A percentile compares a stretch with the other conserved stretches of the same genome.
Evolutionary conservation across 305 asterid genomes (phyloP).

Genomic region (Coffea humblotiana): DNA sequence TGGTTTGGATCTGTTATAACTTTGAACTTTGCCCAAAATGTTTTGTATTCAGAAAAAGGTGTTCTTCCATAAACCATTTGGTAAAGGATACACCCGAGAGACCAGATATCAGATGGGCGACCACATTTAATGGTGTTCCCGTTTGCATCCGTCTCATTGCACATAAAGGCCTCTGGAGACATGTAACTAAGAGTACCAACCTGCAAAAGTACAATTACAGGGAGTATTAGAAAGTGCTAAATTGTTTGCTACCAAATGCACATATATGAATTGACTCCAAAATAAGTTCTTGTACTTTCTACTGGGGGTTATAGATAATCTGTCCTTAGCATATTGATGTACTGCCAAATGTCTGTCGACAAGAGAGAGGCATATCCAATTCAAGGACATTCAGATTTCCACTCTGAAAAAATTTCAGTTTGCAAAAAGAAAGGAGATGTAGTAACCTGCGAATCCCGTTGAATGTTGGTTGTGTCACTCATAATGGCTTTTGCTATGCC

Average conservation of each 20-base stretch:
- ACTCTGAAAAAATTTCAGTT: not conserved
- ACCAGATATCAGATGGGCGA: slow-evolving; percentile 96
- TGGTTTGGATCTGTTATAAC: slow-evolving; percentile 91
- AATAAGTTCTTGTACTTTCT: not conserved
- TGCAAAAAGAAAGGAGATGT: slow-evolving; percentile 11
- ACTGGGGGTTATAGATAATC: not conserved
- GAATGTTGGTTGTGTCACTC: slow-evolving; percentile 98
- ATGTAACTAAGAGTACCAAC: slow-evolving; percentile 97
- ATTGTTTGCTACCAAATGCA: not conserved
- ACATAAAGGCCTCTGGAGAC: slow-evolving; percentile 99
- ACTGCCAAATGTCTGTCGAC: not conserved
- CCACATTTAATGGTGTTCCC: slow-evolving; percentile 96
- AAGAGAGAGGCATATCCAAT: not conserved
- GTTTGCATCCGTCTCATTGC: slow-evolving; percentile 85
- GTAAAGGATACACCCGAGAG: slow-evolving; percentile 97
- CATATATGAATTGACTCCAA: not conserved
- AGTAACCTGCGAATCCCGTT: slow-evolving; percentile 94
- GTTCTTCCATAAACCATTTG: slow-evolving; percentile 99
- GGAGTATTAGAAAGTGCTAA: not conserved
- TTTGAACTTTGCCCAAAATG: slow-evolving; percentile 98
- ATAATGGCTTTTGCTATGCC: slow-evolving; percentile 97
- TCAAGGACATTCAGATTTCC: not conserved
- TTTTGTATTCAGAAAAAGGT: slow-evolving; percentile 86
- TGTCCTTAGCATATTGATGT: not conserved
- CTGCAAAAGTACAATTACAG: slow-evolving; percentile 39